Conservation (phyloP, 2,329 filamentous ascomycete genomes). For the Pleoardoris graminearum region DNA sequence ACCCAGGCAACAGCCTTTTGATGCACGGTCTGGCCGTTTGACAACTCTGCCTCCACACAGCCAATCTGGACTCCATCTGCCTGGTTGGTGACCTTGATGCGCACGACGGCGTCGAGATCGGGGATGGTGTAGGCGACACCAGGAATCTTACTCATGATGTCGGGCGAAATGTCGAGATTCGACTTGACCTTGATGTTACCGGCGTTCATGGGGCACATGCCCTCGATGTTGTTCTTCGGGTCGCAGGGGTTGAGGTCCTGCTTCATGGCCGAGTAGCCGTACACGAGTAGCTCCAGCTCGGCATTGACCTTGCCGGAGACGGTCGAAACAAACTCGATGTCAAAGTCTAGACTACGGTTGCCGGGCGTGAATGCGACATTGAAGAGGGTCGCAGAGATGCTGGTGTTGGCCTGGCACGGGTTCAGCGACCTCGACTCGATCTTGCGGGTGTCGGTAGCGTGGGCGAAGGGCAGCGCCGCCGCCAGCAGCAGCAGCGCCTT, state of each 20-base stretch:
- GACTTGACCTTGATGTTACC: constrained; percentile 79
- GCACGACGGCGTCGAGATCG: constrained; percentile 85
- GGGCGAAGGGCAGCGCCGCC: constrained; percentile 52
- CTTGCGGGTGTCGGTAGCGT: constrained; percentile 66
- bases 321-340: constrained; percentile 80
- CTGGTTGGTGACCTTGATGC: constrained; percentile 76
- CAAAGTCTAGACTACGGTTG: constrained; percentile 72
- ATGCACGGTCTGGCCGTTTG: constrained; percentile 91
- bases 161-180: constrained; percentile 61
- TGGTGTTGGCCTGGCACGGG: constrained; percentile 80
- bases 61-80: constrained; percentile 68
- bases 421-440: constrained; percentile 84
- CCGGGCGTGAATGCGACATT: constrained; percentile 77
- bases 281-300: constrained; percentile 75
- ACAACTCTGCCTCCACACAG: constrained; percentile 84
- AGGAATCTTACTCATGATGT: constrained; percentile 69
- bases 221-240: constrained; percentile 60
- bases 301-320: constrained; percentile 82
- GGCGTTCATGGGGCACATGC: constrained; percentile 88
- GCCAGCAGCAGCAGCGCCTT: constrained; percentile 41
- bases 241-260: constrained; percentile 76
- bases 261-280: constrained; percentile 74
- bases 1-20: constrained; percentile 87
- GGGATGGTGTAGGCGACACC: constrained; percentile 86
- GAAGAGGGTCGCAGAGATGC: constrained; percentile 88